Percentiles rank a stretch among this genome's conserved stretches.
Conservation (phyloP, 768 basidiomycete species). For the Leccinum rimulosum region DNA sequence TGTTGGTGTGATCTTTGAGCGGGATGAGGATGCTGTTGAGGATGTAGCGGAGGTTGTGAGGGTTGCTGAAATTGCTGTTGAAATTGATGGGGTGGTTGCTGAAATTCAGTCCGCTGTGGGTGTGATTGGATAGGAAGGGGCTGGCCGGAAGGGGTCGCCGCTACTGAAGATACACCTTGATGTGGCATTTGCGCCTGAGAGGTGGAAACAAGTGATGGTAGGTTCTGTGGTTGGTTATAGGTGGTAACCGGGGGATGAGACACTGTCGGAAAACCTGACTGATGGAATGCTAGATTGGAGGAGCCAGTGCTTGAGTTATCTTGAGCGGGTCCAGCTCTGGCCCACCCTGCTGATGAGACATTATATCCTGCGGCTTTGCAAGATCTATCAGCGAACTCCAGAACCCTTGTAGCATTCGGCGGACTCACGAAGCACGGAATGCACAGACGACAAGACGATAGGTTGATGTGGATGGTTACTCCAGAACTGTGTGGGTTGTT, state of each 20-base stretch:
- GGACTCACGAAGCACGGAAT: conserved; percentile 11
- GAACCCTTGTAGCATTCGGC: neutral
- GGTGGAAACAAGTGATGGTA: neutral
- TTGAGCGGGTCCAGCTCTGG: neutral
- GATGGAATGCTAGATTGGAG: neutral
- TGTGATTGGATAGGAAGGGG: neutral
- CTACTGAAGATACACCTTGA: neutral
- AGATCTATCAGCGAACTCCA: neutral
- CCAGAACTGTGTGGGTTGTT: conserved; percentile 13
- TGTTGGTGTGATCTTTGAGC: neutral
- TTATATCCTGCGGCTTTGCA: conserved; percentile 2
- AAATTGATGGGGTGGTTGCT: neutral
- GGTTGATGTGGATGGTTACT: conserved; percentile 8
- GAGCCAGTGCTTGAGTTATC: neutral
- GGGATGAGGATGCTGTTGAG: neutral
- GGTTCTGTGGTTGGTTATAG: conserved; percentile 4
- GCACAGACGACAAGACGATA: neutral
- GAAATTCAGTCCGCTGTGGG: neutral
- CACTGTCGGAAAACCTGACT: neutral
- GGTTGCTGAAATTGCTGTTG: conserved; percentile 3
- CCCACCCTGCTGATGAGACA: conserved; percentile 1
- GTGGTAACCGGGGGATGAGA: conserved; percentile 1
- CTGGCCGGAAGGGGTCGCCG: neutral
- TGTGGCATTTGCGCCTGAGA: conserved; percentile 7
- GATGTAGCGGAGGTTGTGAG: neutral